Percentiles rank a stretch among this genome's conserved stretches.
Evolutionary conservation across 257 asterid genomes (phyloP).

Genomic region (Agastache rugosa): DNA sequence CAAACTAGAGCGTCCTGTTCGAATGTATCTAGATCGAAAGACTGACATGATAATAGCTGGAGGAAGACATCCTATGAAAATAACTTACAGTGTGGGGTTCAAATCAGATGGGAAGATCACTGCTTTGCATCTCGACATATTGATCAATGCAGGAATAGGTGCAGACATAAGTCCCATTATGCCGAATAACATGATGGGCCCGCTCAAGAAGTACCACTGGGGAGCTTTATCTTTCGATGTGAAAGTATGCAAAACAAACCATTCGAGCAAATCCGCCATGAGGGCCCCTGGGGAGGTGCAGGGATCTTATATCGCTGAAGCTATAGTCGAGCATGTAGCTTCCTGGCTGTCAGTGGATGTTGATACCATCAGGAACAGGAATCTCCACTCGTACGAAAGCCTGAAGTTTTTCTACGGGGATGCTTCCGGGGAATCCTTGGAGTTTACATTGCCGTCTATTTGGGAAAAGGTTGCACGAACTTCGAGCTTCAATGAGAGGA

Average conservation of each 20-base stretch:
- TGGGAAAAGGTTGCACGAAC: conserved; percentile 34
- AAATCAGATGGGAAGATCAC: conserved; percentile 36
- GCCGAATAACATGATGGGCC: neutral
- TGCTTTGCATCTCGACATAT: conserved; percentile 29
- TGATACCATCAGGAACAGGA: conserved; percentile 27
- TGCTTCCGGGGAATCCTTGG: conserved; percentile 28
- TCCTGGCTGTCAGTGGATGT: conserved; percentile 28
- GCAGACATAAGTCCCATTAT: conserved; percentile 25
- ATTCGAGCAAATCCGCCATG: conserved; percentile 30
- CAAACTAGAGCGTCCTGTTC: conserved; percentile 34
- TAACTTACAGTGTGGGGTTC: conserved; percentile 34
- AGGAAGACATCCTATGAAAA: conserved; percentile 38
- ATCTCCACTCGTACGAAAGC: conserved; percentile 31
- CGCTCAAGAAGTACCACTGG: conserved; percentile 34
- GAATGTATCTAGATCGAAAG: conserved; percentile 32
- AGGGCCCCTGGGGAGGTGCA: conserved; percentile 35
- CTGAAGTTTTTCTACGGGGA: conserved; percentile 13
- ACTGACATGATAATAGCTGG: conserved; percentile 37
- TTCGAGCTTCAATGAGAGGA: conserved; percentile 27
- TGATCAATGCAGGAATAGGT: conserved; percentile 33
- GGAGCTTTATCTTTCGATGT: conserved; percentile 34
- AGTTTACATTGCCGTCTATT: conserved; percentile 29
- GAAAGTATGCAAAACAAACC: conserved; percentile 34
- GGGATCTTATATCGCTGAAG: conserved; percentile 32
- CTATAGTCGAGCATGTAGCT: conserved; percentile 34